Evolutionary conservation across 768 basidiomycete species (phyloP), one percentile per base, ranked within the genome.

Genomic region (Clavulina sp.): DNA sequence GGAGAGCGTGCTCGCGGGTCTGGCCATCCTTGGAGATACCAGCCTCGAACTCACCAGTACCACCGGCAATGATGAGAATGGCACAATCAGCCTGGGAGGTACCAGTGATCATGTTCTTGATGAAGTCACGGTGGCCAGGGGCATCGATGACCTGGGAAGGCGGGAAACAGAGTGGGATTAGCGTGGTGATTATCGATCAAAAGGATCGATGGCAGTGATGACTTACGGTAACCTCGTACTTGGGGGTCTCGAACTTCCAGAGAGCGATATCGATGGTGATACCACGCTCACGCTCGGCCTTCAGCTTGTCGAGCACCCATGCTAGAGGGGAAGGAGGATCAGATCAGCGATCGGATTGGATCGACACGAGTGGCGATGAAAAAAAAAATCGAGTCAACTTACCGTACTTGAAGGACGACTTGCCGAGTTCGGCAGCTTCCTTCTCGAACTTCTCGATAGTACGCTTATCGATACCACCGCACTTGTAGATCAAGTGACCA

Each of bases 101-200:
- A 78, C 95, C 95, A 57, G 95, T 99, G 69, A 99, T 99, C 92
- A 92, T 95, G 87, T 95, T 99, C 76, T 99, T 99, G 80, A 99
- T 99, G 74, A 99, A 99, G 67, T 99, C 95, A 80, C 95, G 91
- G 70, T 95, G 92, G 66, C 93, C 93, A 46, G 95, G 95, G 68
- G 95, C 95, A 67, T 97, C 95, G 62, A 97, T 97, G 73, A 99
- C 89, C 88, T 86, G 55, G 28, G 52, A 54, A 23, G n/a, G 36
- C 23, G 49, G 21, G 43, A 56, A 50, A 44, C 50, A 24, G 54
- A 52, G 51, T 41, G 57, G 49, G 31, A 48, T 28, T 30, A 38
- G 18, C 23, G 48, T 16, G 26, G 21, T 48, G 29, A 40, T 19
- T 16, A 16, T n/a, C 32, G 34, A 44, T 28, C 31, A 54, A 54